phyloP scores from a whole-genome alignment of 2,329 filamentous ascomycete species.

The Claviceps monticola region DNA sequence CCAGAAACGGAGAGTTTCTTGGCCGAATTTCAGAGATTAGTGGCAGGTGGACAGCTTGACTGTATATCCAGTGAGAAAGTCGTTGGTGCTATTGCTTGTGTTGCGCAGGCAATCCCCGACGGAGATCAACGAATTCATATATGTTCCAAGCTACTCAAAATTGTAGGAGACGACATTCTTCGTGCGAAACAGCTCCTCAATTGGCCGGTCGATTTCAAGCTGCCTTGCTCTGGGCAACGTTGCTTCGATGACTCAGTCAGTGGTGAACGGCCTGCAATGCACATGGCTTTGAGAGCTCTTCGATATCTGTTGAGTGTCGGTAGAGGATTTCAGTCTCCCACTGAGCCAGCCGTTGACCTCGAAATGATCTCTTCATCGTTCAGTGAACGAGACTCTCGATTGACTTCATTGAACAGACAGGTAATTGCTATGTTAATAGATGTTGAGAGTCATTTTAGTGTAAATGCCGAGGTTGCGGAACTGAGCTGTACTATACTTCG shows the following conservation, averaged over 20 bases:
- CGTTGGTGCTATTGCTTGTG: constrained; percentile 58
- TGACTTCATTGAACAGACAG: constrained; percentile 27
- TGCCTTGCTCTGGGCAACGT: constrained; percentile 13
- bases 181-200: constrained; percentile 12
- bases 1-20: constrained; percentile 55
- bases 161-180: constrained; percentile 44
- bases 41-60: constrained; percentile 41
- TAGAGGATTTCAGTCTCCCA: constrained; percentile 55
- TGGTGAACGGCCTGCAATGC: constrained; percentile 33
- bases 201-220: constrained; percentile 1
- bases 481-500: constrained; percentile 57
- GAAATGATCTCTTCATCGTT: constrained; percentile 30
- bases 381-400: constrained; percentile 6
- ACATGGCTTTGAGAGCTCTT: constrained; percentile 42
- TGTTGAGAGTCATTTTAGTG: constrained; percentile 38
- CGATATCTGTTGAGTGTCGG: constrained; percentile 58
- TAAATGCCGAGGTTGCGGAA: constrained; percentile 55
- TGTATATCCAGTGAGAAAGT: constrained; percentile 59
- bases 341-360: constrained; percentile 54
- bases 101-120: constrained; percentile 57
- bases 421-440: constrained; percentile 33
- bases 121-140: constrained; percentile 39
- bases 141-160: constrained; percentile 43
- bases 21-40: constrained; percentile 53
- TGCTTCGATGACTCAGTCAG: constrained; percentile 18